phyloP scores from a whole-genome alignment of 257 asterid genomes.

The Coffea eugenioides region DNA sequence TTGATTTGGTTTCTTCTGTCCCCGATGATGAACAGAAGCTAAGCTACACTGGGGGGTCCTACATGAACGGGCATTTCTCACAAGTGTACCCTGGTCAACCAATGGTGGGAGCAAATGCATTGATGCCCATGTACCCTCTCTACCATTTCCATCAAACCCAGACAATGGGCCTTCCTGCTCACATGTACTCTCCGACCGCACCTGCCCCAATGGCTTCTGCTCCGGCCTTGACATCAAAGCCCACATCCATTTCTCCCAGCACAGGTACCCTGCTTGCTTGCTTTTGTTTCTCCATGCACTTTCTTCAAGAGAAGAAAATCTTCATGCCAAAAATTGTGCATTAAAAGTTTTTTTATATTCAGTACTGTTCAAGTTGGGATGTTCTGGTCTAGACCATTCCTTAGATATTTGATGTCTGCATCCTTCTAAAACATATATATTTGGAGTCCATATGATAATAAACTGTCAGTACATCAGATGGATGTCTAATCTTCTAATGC shows the following conservation, averaged over 20 bases:
- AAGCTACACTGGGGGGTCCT: constrained; percentile 72
- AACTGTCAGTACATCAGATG: no score
- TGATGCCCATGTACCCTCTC: constrained; percentile 79
- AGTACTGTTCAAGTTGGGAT: no score
- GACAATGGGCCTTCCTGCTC: constrained; percentile 89
- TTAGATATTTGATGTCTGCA: no score
- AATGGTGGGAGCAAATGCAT: constrained; percentile 59
- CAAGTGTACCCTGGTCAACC: constrained; percentile 68
- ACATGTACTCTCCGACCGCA: constrained; percentile 51
- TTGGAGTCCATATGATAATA: no score
- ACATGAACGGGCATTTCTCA: constrained; percentile 77
- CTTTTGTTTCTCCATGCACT: no score
- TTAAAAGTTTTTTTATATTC: no score
- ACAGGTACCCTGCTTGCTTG: constrained; percentile 34
- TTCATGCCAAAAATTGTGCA: no score
- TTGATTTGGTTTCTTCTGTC: background rate
- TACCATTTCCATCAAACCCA: constrained; percentile 70
- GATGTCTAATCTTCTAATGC: no score
- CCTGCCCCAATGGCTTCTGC: constrained; percentile 52
- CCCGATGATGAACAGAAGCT: constrained; percentile 42
- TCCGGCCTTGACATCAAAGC: constrained; percentile 66
- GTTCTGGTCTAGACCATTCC: no score
- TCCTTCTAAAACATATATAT: no score
- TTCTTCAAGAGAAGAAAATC: no score
- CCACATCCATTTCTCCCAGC: constrained; percentile 61